Base-by-base conservation (phyloP, 371 early-diverging fungal species). In the Lichtheimia corymbifera region DNA sequence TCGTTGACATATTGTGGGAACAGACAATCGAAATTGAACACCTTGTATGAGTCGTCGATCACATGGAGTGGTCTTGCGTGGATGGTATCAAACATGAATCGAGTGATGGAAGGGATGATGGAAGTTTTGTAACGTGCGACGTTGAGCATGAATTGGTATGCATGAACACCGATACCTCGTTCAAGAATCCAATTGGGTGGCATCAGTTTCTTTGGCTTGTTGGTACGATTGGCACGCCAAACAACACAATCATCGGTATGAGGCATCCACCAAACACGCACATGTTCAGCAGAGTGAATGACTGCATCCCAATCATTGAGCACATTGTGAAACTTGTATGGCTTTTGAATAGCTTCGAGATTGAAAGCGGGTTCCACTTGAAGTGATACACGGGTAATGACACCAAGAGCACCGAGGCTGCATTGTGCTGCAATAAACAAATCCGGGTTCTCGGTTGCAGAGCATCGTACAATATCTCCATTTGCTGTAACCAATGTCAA, bases 191-290 rank as follows among this genome's bases (percentile, higher is more conserved):
- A 85, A 15, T 70, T 68, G 3, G 67, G 68, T 0, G 73, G 64
- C 1, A 71, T 30, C 9, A 64, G 60, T 6, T 20, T 57, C 7
- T 42, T 50, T 47, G 73, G 78, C 58, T 85, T 83, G 0, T 61
- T 70, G 0, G 91, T 87, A 49, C 90, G 83, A 62, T 85, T 87
- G 45, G 91, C 91, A 4, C 82, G 81, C 92, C 93, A 94, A 12
- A 91, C 82, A 6, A 90, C 87, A 18, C 85, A 83, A 59, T 88
- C 80, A 59, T 92, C 86, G 0, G 91, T 90, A 61, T 92, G 88
- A 7, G 94, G 93, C 63, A 88, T 91, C 92, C 93, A 94, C 91
- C 93, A 91, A 4, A 94, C 73, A 45, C 93, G 85, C n/a, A 88
- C 85, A 66, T 91, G 91, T 59, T 93, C 89, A 4, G 91, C 87